These are phyloP conservation scores for Eimeria tenella DNA, from an alignment of 169 alveolate species.

Conservation along the genomic window DNA sequence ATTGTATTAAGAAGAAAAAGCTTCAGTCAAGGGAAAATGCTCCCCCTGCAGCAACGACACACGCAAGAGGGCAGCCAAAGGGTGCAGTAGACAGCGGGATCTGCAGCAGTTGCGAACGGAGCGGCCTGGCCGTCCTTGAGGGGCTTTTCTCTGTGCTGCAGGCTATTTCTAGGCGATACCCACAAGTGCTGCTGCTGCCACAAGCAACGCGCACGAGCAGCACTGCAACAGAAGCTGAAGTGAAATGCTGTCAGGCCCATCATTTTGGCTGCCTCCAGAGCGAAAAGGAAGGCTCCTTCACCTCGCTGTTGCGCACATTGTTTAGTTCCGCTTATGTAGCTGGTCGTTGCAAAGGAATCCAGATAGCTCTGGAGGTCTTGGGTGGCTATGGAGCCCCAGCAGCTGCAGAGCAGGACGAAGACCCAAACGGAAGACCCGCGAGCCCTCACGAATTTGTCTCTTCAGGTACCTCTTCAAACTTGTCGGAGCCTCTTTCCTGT, in stretches of 20 bases:
- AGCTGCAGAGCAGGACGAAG: background rate
- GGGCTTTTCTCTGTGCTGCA: conserved; percentile 53
- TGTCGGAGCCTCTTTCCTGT: background rate
- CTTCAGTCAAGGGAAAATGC: no score
- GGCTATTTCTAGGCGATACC: conserved; percentile 41
- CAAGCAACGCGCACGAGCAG: background rate
- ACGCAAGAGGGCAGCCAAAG: background rate
- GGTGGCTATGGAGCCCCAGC: background rate
- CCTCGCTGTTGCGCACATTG: background rate
- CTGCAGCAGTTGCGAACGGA: conserved; percentile 59
- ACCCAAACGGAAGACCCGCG: background rate
- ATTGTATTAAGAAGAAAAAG: no score
- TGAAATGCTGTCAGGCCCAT: background rate
- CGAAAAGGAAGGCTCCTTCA: conserved; percentile 23
- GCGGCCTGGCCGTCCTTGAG: conserved; percentile 17
- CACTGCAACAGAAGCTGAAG: background rate
- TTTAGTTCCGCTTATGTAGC: background rate
- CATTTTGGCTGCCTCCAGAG: background rate
- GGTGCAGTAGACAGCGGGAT: background rate
- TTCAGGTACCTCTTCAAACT: background rate
- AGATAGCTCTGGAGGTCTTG: conserved; percentile 11
- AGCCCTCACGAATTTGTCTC: background rate
- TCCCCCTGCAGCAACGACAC: background rate
- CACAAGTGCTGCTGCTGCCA: conserved; percentile 50
- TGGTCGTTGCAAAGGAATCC: conserved; percentile 5